phyloP scores from a whole-genome alignment of 768 basidiomycete species.

The Amanita polypyramis region DNA sequence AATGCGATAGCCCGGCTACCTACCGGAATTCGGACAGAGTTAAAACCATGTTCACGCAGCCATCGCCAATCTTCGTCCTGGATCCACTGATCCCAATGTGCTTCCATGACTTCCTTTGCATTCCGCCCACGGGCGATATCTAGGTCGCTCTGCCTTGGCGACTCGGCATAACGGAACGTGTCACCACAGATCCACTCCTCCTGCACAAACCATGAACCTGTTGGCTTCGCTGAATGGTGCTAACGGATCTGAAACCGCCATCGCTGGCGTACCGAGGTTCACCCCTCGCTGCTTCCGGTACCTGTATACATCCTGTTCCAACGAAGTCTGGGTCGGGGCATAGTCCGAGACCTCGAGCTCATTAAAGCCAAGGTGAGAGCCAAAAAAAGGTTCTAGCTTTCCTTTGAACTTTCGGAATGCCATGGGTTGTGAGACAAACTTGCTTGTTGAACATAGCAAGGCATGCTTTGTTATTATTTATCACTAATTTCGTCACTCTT shows the following conservation, averaged over 20 bases:
- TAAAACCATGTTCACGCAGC: constrained; percentile 46
- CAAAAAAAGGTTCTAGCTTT: background rate
- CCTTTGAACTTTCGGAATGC: background rate
- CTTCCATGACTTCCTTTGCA: constrained; percentile 36
- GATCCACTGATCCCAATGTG: constrained; percentile 72
- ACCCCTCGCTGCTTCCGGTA: constrained; percentile 74
- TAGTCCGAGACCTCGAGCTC: background rate
- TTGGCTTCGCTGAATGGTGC: background rate
- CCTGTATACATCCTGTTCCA: constrained; percentile 22
- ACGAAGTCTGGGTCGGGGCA: background rate
- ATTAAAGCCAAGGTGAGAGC: background rate
- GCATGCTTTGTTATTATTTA: no score
- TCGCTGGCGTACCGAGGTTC: constrained; percentile 52
- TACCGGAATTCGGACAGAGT: constrained; percentile 48
- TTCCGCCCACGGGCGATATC: constrained; percentile 57
- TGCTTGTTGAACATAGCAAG: no score
- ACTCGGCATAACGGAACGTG: constrained; percentile 43
- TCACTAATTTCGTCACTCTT: no score
- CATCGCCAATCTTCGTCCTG: constrained; percentile 54
- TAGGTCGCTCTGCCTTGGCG: constrained; percentile 55
- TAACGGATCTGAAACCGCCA: background rate
- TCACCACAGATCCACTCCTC: constrained; percentile 64
- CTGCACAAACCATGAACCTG: constrained; percentile 72
- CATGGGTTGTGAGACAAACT: background rate
- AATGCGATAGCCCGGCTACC: constrained; percentile 15